Conservation (phyloP, 2,329 filamentous ascomycete genomes). For the Colletotrichum liriopes region DNA sequence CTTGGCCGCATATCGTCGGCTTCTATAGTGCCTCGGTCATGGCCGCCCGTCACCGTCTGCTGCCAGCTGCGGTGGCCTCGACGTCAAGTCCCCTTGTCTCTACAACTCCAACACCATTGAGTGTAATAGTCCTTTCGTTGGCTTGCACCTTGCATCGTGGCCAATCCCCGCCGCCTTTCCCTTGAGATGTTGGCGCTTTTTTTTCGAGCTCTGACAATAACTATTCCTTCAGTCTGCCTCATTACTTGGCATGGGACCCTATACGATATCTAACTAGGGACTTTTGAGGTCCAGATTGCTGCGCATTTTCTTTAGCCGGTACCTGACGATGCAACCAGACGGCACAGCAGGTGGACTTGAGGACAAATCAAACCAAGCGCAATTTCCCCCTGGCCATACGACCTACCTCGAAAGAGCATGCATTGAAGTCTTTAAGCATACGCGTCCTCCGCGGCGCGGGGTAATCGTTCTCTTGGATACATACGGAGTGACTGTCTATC, state of each 20-base stretch:
- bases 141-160: neutral
- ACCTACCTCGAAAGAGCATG: neutral
- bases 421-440: neutral
- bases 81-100: neutral
- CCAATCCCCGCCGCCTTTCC: too few species aligned
- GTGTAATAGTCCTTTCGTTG: too few species aligned
- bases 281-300: neutral
- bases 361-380: neutral
- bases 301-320: neutral
- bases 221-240: neutral
- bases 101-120: neutral
- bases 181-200: neutral
- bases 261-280: neutral
- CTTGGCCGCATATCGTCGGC: slow-evolving; percentile 43
- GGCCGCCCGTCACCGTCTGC: neutral
- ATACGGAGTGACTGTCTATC: neutral
- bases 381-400: neutral
- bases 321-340: slow-evolving; percentile 8
- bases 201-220: too few species aligned
- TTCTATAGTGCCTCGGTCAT: slow-evolving; percentile 26
- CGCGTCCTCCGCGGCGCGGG: neutral
- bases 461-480: neutral
- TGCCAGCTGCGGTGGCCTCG: neutral
- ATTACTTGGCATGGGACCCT: neutral
- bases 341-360: neutral